Base-by-base conservation (phyloP, 169 alveolate species). In the Pseudocohnilembus persalinus region DNA sequence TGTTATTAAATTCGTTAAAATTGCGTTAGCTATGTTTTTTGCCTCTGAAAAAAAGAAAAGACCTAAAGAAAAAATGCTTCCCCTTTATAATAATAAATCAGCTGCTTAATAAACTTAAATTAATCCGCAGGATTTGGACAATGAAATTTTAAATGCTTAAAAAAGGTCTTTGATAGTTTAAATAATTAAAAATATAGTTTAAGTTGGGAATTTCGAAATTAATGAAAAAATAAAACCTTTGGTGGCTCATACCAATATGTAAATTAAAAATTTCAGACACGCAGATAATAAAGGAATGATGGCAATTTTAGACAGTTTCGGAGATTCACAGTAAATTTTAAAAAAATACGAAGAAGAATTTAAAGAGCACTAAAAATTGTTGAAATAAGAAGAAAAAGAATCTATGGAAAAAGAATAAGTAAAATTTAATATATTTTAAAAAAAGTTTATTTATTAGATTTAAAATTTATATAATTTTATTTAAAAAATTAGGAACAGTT, bases 141-240 rank as follows among this genome's bases (percentile, higher is more conserved):
- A 87, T 1, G 90, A 93, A 65, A 76, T 75, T 11, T 77, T 75
- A 80, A 26, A 84, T 0, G 76, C 86, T 32, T 68, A 89, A 29
- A 93, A 94, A 87, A 91, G 91, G 77, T 81, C 89, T 26, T 82
- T 82, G 26, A 88, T 94, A 1, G 84, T 94, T 1, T 91, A 90
- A 35, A 88, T 92, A 27, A 75, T 90, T 28, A 75, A 87, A 82
- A 89, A 88, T 15, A 74, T 94, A 0, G 83, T 91, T 28, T 81
- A 91, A 31, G 74, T 92, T 0, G 73, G 89, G 25, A 73, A 87
- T 34, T 35, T 65, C 15, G 82, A 84, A 4, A 73, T 94, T 0
- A 94, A 94, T 77, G 91, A 89, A 29, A 83, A 88, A 75, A 81
- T 94, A 1, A 85, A 86, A 65, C 89, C 85, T 27, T 73, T 91